Evolutionary conservation across 768 basidiomycete genomes (phyloP).

Genomic region (Boletus barrowsii): DNA sequence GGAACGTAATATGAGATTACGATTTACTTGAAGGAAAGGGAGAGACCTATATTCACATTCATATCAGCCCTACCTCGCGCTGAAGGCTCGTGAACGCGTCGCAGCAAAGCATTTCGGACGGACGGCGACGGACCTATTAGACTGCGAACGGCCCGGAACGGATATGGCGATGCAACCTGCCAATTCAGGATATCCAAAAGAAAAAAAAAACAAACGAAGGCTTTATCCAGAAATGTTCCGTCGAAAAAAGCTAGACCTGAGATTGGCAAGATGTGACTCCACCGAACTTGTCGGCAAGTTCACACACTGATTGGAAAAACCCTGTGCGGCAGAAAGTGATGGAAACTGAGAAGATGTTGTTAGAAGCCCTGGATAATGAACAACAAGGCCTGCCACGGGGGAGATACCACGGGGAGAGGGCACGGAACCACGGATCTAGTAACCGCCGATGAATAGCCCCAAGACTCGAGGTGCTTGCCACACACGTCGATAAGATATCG

Average conservation of each 20-base stretch:
- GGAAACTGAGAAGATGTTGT: too few relatives aligned
- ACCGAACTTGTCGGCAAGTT: slow-evolving; percentile 8
- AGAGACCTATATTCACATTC: background rate
- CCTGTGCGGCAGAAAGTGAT: background rate
- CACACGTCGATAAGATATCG: too few relatives aligned
- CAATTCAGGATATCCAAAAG: background rate
- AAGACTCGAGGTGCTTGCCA: too few relatives aligned
- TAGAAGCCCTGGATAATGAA: background rate
- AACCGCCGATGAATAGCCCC: too few relatives aligned
- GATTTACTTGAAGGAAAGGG: background rate
- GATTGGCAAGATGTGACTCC: slow-evolving; percentile 4
- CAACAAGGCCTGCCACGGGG: background rate
- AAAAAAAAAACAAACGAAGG: background rate
- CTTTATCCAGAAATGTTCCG: slow-evolving; percentile 1
- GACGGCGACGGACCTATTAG: background rate
- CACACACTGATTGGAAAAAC: background rate
- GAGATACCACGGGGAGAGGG: background rate
- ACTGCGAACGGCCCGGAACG: too few relatives aligned
- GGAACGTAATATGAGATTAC: background rate
- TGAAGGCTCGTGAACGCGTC: background rate
- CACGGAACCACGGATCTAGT: background rate
- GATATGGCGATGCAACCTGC: background rate
- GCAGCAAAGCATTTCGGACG: background rate
- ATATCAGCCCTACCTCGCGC: background rate
- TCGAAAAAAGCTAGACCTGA: background rate